Evolutionary conservation across 192 early-diverging fungal genomes (phyloP).

Genomic region (Linnemannia elongata): DNA sequence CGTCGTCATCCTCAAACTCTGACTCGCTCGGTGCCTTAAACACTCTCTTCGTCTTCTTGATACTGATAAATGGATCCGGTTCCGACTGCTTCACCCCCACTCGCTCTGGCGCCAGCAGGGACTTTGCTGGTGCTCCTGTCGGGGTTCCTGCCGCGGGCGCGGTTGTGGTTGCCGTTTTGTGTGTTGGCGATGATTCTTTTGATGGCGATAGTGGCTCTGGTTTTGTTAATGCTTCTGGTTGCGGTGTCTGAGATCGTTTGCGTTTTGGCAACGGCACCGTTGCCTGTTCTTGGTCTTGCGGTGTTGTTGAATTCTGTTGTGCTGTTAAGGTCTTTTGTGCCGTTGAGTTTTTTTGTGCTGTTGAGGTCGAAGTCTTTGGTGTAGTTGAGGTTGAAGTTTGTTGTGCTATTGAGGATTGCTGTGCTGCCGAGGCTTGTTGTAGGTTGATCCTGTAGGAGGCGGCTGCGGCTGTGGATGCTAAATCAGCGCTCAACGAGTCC

Average conservation of each 20-base stretch:
- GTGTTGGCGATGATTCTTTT: background rate
- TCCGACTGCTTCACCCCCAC: background rate
- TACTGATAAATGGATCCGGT: background rate
- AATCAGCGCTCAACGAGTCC: background rate
- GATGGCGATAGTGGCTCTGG: background rate
- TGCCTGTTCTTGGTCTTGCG: too few relatives aligned
- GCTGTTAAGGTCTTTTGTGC: background rate
- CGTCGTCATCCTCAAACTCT: constrained; percentile 31
- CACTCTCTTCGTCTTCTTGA: background rate
- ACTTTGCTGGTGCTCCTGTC: background rate
- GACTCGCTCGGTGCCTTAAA: constrained; percentile 10
- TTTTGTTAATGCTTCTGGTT: background rate
- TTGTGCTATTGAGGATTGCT: background rate
- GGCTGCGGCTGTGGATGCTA: background rate
- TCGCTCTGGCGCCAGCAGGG: background rate
- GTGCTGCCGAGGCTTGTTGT: background rate
- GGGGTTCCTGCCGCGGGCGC: background rate
- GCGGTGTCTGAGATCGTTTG: background rate
- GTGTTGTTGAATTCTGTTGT: background rate
- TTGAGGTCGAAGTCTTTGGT: background rate
- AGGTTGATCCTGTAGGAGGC: background rate
- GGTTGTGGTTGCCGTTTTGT: background rate
- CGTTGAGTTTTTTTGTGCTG: background rate
- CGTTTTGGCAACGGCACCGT: too few relatives aligned
- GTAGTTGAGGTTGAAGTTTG: background rate